Base-by-base conservation (phyloP, 805 yeast genomes). In the Saturnispora hagleri region DNA sequence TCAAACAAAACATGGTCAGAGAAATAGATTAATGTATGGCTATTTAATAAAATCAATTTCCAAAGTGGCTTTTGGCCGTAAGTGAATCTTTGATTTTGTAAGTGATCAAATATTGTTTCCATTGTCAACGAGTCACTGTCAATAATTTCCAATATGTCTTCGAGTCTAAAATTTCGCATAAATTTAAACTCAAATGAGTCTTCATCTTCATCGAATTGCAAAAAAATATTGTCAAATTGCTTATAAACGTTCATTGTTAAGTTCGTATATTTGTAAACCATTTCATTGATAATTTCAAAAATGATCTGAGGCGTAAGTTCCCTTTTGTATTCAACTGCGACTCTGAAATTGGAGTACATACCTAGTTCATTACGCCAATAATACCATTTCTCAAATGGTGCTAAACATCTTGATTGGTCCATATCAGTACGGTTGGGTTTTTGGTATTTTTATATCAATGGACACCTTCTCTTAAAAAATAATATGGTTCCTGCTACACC, bases 1-100 rank as follows among this genome's bases (percentile, higher is more conserved):
- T 70, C 74, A 42, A 66, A 62, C n/a, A 68, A 49, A 4, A 61
- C 35, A 54, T 69, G 73, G 41, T 69, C 67, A 48, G 62, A 63
- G 24, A 53, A 53, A 40, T 67, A 56, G 27, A 57, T 40, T 15
- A 58, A 33, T 0, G 56, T 55, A n/a, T 43, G 49, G 6, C 49
- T 47, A 41, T 58, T 54, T 1, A 56, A 34, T n/a, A 60, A 38
- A 3, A 48, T 48, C n/a, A 60, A 43, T 4, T 52, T 54, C 62
- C 62, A 60, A 27, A 60, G 41, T 8, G 62, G 62, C 15, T 48
- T 45, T 2, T 45, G 20, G 2, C 55, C 50, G 33, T 54, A 55
- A 9, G 31, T 20, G 18, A 55, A 55, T 33, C 51, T 50, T 12
- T 28, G 26, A 43, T 38, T 33, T 34, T 52, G 38, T 38, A 55